Conservation (phyloP, 1,284 basidiomycete genomes). For the Tetrapyrgos nigripes region DNA sequence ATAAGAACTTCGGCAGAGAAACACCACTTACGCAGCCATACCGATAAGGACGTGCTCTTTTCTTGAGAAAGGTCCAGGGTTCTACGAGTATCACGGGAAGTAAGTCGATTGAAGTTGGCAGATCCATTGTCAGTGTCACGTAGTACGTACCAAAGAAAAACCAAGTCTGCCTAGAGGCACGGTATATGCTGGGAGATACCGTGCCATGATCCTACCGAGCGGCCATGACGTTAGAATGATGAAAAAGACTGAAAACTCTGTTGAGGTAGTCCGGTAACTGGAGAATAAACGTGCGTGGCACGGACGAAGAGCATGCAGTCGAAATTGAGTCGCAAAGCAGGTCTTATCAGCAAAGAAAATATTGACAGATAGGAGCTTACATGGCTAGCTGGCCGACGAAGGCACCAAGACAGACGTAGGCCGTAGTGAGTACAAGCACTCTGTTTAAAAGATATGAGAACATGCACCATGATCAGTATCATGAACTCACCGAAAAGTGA, state of each 20-base stretch:
- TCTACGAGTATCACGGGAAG: neutral
- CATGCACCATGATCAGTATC: neutral
- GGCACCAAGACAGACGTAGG: constrained; percentile 7
- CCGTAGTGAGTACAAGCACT: constrained; percentile 4
- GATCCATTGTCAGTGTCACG: neutral
- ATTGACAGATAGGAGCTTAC: neutral
- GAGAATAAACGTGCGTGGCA: neutral
- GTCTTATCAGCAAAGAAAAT: too few species aligned
- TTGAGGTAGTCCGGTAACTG: neutral
- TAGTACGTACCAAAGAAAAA: constrained; percentile 8
- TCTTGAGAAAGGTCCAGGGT: neutral
- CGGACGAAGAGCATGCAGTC: neutral
- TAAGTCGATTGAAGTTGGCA: neutral
- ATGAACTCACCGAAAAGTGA: neutral
- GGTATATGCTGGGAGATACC: neutral
- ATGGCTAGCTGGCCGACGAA: constrained; percentile 4
- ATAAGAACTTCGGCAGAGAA: neutral
- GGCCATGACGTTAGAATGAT: constrained; percentile 1
- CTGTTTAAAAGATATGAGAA: neutral
- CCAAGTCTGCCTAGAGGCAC: constrained; percentile 2
- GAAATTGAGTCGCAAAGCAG: too few species aligned
- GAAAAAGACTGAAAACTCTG: constrained; percentile 2
- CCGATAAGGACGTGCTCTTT: constrained; percentile 4
- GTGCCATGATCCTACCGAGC: constrained; percentile 1
- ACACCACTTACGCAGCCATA: constrained; percentile 5